Conservation (phyloP, 768 basidiomycete genomes). For the Butyriboletus loyo region DNA sequence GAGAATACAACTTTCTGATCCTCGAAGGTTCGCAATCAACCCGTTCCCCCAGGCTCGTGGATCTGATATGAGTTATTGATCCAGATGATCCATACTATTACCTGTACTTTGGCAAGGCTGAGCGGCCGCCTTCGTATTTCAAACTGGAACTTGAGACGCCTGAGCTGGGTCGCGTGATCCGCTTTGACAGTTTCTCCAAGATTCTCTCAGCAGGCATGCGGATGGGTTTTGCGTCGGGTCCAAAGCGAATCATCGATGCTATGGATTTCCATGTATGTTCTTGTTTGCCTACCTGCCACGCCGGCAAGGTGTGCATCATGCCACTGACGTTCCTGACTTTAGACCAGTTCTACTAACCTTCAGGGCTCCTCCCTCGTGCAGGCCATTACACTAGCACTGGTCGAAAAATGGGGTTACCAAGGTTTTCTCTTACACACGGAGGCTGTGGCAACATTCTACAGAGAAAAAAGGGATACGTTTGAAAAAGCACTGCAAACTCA, state of each 20-base stretch:
- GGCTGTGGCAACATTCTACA: constrained; percentile 71
- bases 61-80: background rate
- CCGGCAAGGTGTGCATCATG: background rate
- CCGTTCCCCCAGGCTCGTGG: background rate
- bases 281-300: constrained; percentile 14
- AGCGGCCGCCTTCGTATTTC: constrained; percentile 78
- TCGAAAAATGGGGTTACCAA: constrained; percentile 71
- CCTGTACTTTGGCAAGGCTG: constrained; percentile 65
- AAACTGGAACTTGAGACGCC: constrained; percentile 66
- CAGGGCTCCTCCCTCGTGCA: constrained; percentile 66
- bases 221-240: constrained; percentile 79
- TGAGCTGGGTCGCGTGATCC: constrained; percentile 73
- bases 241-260: constrained; percentile 58
- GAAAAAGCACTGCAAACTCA: constrained; percentile 72
- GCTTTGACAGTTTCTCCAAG: constrained; percentile 91
- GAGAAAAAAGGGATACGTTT: constrained; percentile 71
- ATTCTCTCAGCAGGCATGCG: constrained; percentile 74
- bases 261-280: constrained; percentile 67
- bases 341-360: constrained; percentile 68
- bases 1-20: constrained; percentile 74
- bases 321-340: constrained; percentile 13
- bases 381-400: constrained; percentile 53
- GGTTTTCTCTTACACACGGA: constrained; percentile 70
- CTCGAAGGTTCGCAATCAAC: constrained; percentile 60
- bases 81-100: constrained; percentile 80